These are phyloP conservation scores for Pyrenophora seminiperda DNA, from an alignment of 2,329 filamentous ascomycete genomes.

Conservation along the genomic window DNA sequence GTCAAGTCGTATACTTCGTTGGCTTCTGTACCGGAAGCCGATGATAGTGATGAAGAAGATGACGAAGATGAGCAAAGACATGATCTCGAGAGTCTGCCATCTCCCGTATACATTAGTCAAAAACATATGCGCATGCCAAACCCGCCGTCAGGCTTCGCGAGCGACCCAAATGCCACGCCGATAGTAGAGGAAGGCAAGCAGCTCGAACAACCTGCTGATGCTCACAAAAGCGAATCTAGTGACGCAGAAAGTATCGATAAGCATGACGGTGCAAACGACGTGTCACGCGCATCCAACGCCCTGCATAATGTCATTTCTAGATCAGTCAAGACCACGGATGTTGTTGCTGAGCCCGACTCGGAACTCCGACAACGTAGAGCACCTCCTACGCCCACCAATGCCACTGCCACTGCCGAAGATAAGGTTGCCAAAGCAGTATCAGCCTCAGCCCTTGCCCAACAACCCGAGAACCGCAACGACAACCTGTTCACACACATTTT, in stretches of 20 bases:
- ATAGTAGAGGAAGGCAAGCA: slow-evolving; percentile 21
- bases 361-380: slow-evolving; percentile 24
- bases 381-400: neutral
- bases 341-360: slow-evolving; percentile 9
- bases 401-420: neutral
- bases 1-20: slow-evolving; percentile 36
- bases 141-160: slow-evolving; percentile 5
- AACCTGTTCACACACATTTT: slow-evolving; percentile 15
- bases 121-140: slow-evolving; percentile 6
- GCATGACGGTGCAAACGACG: slow-evolving; percentile 24
- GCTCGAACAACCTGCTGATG: slow-evolving; percentile 10
- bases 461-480: slow-evolving; percentile 8
- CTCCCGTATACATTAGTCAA: slow-evolving; percentile 24
- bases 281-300: slow-evolving; percentile 7
- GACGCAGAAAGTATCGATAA: slow-evolving; percentile 24
- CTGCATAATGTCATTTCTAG: slow-evolving; percentile 21
- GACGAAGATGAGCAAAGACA: slow-evolving; percentile 8
- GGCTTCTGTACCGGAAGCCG: slow-evolving; percentile 33
- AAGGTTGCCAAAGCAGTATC: slow-evolving; percentile 1
- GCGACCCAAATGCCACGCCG: slow-evolving; percentile 22
- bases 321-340: slow-evolving; percentile 16
- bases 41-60: slow-evolving; percentile 28
- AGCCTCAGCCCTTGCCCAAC: slow-evolving; percentile 1
- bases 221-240: slow-evolving; percentile 11
- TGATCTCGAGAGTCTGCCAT: slow-evolving; percentile 25